A percentile compares a stretch with the other conserved stretches of the same genome.
phyloP scores from a whole-genome alignment of 2,329 filamentous ascomycete species.

The Cyphellophora europaea region DNA sequence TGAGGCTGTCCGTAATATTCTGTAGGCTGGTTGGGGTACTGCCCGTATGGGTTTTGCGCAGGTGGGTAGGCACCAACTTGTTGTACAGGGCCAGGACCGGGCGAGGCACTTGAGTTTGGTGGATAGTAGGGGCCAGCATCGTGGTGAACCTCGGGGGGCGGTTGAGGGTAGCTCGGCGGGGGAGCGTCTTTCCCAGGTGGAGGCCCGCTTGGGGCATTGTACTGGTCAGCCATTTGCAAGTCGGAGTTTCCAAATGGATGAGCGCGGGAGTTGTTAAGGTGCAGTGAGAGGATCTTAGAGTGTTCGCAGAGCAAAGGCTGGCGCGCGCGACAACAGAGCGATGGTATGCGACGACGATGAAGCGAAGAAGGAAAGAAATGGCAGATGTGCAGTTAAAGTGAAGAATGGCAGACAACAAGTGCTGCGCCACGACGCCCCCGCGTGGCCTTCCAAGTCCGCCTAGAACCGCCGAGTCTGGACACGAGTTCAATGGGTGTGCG shows the following conservation, averaged over 20 bases:
- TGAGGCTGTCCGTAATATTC: conserved; percentile 13
- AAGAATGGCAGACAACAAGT: neutral
- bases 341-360: neutral
- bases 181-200: conserved; percentile 6
- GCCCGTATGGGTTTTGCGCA: conserved; percentile 9
- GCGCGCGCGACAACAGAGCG: neutral
- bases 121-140: conserved; percentile 18
- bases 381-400: neutral
- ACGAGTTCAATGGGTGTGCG: too few relatives aligned
- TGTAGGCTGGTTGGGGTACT: conserved; percentile 11
- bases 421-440: too few relatives aligned
- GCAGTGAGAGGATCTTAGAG: neutral
- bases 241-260: too few relatives aligned
- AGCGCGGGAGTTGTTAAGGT: too few relatives aligned
- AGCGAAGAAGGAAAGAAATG: neutral
- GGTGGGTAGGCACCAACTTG: conserved; percentile 9
- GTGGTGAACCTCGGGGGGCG: conserved; percentile 13
- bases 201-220: conserved; percentile 5
- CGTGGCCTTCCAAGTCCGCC: too few relatives aligned
- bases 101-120: conserved; percentile 4
- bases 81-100: conserved; percentile 4
- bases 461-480: too few relatives aligned
- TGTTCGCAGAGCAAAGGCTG: neutral
- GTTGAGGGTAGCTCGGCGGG: conserved; percentile 10
- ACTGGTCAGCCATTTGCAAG: conserved; percentile 2